Conservation (phyloP, 441 rosid species). For the Syzygium malaccense region DNA sequence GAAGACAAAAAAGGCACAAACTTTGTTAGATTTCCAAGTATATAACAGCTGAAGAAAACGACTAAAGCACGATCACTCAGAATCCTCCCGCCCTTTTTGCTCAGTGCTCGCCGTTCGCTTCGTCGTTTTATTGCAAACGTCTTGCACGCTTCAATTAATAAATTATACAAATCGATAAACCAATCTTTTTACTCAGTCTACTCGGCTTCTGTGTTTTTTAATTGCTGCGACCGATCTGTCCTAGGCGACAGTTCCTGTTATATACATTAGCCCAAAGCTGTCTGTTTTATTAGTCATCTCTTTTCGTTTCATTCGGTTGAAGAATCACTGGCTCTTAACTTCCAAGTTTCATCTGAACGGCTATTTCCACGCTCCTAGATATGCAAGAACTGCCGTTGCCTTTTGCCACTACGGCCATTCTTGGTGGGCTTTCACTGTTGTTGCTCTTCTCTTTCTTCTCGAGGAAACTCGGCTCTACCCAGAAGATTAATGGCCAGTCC, state of each 20-base stretch:
- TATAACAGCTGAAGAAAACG: background rate
- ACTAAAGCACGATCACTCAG: background rate
- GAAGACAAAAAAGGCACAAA: background rate
- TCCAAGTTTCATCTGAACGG: background rate
- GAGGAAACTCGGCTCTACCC: constrained; percentile 12
- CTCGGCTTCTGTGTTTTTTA: background rate
- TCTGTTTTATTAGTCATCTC: background rate
- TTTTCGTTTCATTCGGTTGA: background rate
- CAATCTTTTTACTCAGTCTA: background rate
- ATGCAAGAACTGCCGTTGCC: constrained; percentile 1
- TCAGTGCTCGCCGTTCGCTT: background rate
- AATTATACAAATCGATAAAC: background rate
- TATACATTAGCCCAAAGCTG: background rate
- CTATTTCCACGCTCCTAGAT: background rate
- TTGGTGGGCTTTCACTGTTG: constrained; percentile 30
- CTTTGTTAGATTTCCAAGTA: background rate
- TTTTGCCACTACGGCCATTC: constrained; percentile 28
- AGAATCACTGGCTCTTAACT: background rate
- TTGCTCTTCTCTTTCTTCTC: constrained; percentile 28
- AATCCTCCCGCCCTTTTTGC: background rate
- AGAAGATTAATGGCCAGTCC: constrained; percentile 14
- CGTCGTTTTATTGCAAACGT: background rate
- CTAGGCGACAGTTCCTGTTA: background rate
- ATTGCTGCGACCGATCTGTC: background rate
- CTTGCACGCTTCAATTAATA: background rate